Percentiles rank a stretch among this genome's conserved stretches.
Conservation (phyloP, 2,329 filamentous ascomycete genomes). For the Penicillium sp. region DNA sequence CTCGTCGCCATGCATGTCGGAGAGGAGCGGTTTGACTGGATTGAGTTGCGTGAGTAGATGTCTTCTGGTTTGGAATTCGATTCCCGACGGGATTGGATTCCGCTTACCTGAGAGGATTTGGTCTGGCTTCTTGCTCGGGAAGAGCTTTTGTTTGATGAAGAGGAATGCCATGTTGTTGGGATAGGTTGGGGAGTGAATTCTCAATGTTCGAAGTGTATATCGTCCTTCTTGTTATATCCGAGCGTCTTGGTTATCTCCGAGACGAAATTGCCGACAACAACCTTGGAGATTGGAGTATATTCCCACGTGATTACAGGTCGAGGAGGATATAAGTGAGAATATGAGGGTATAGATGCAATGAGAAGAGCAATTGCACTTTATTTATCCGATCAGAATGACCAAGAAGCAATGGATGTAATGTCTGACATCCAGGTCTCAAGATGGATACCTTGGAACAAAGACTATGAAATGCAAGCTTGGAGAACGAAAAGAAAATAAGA, state of each 20-base stretch:
- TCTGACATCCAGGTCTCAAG: not conserved
- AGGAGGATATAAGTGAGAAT: not conserved
- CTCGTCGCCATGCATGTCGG: conserved; percentile 24
- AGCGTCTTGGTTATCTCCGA: not conserved
- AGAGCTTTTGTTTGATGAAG: conserved; percentile 39
- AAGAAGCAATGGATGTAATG: not conserved
- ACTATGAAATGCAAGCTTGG: conserved; percentile 5
- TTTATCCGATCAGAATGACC: not conserved
- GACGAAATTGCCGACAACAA: not conserved
- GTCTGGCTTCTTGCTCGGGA: conserved; percentile 26
- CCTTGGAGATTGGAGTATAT: not conserved
- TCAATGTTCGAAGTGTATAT: not conserved
- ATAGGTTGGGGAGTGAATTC: not conserved
- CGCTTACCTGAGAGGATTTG: conserved; percentile 12
- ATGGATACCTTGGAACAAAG: not conserved
- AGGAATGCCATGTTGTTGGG: conserved; percentile 36
- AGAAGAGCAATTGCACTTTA: not conserved
- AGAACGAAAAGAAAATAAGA: not conserved
- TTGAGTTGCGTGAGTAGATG: conserved; percentile 5
- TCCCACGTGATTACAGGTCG: not conserved
- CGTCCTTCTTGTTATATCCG: not conserved
- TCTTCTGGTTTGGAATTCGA: not conserved
- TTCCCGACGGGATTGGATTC: not conserved
- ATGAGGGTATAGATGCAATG: not conserved
- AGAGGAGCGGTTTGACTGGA: conserved; percentile 34